Base-by-base conservation (phyloP, 2,329 filamentous ascomycete species). In the Cercospora sp. region DNA sequence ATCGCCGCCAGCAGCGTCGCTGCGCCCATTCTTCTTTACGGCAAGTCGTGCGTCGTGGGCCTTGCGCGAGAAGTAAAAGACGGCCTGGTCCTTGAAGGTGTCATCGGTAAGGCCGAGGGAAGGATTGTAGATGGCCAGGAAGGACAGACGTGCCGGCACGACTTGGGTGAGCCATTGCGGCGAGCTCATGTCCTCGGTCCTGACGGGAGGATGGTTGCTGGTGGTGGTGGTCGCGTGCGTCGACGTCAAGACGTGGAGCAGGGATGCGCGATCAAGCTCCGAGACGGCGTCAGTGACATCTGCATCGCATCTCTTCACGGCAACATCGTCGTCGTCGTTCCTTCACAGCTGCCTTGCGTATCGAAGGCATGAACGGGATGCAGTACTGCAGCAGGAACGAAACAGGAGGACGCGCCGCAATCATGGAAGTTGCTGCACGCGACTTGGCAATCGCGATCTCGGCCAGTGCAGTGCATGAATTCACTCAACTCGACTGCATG, bases 91-190 rank as follows among this genome's bases (percentile, higher is more conserved):
- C 61, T 87, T 84, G 71, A 94, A 82, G 2, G 89, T 91, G 77
- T 93, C 90, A 78, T 93, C 91, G 79, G 86, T 87, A 40, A 78
- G 85, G 75, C 91, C 90, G 55, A 96, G 86, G 5, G 90, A 88
- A 37, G 96, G 95, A 79, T 97, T 98, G 85, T 97, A 99, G 79
- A 99, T 96, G 78, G 94, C 89, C 57, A 99, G 86, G 79, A 95
- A 98, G 75, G 92, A 91, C 32, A 98, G 87, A 77, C 92, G 92
- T 40, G 94, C 94, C 53, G 95, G 94, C 65, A 77, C 74, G 63
- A 78, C 73, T 61, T 51, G 57, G 61, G 40, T 70, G 57, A 69
- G 71, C 72, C 72, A 74, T 71, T 59, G 61, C 64, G 72, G 60
- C 69, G 72, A 67, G 72, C 67, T 74, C 73, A 74, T 74, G 62